Percentiles rank a stretch among this genome's conserved stretches.
phyloP scores from a whole-genome alignment of 1,284 basidiomycete species.

The Dichomitus squalens region DNA sequence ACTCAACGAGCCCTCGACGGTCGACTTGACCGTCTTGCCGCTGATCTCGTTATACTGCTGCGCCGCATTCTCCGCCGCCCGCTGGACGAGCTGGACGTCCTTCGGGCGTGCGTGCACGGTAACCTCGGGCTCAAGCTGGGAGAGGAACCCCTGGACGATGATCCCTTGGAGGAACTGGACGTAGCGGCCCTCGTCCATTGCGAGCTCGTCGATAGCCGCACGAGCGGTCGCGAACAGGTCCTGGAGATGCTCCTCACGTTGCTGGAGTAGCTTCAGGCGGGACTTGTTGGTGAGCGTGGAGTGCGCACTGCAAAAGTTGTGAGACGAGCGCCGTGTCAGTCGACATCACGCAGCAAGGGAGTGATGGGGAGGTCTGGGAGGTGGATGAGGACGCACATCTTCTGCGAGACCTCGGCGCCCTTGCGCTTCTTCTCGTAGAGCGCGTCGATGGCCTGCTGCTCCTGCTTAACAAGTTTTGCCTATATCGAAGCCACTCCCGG shows the following conservation, averaged over 20 bases:
- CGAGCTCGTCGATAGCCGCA: constrained; percentile 62
- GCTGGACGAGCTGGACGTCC: constrained; percentile 57
- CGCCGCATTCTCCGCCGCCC: constrained; percentile 66
- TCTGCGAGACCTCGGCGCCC: constrained; percentile 89
- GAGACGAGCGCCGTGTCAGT: background rate
- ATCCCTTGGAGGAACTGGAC: constrained; percentile 78
- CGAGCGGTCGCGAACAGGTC: constrained; percentile 85
- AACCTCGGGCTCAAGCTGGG: constrained; percentile 65
- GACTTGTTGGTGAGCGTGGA: constrained; percentile 97
- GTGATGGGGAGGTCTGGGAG: background rate
- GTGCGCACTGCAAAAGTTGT: constrained; percentile 66
- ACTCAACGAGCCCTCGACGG: constrained; percentile 67
- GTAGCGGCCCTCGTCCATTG: constrained; percentile 75
- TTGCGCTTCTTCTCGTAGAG: constrained; percentile 95
- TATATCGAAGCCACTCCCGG: constrained; percentile 34
- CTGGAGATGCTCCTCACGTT: constrained; percentile 91
- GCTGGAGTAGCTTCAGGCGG: constrained; percentile 88
- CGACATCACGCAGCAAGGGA: too few species aligned
- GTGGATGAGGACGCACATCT: constrained; percentile 72
- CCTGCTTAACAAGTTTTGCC: constrained; percentile 96
- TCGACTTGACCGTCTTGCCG: constrained; percentile 66
- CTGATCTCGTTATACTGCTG: constrained; percentile 74
- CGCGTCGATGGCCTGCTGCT: constrained; percentile 89
- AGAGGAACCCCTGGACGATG: constrained; percentile 78
- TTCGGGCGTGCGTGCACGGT: constrained; percentile 64